Percentiles rank a stretch among this genome's conserved stretches.
Conservation (phyloP, 306 rosid genomes). For the Corylus americana region DNA sequence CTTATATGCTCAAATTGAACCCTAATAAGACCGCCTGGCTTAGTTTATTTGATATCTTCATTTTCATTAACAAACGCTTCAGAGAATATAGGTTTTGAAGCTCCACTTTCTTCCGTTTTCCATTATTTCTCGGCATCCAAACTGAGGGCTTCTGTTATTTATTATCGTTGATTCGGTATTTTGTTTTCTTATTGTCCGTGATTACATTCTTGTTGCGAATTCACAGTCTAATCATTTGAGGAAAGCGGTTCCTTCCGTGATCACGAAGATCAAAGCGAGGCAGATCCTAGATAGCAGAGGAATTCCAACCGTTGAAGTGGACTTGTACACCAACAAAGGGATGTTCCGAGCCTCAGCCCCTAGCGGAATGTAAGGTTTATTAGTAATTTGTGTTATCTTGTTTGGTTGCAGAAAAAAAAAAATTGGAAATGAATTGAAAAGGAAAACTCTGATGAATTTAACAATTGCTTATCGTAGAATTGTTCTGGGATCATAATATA, state of each 20-base stretch:
- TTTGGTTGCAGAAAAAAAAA: constrained; percentile 3
- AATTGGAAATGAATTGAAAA: background rate
- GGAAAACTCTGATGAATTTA: background rate
- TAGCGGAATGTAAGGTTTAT: constrained; percentile 61
- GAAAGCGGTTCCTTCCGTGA: constrained; percentile 70
- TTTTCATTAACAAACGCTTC: background rate
- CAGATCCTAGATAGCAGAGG: constrained; percentile 99
- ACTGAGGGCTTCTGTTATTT: background rate
- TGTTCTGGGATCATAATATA: background rate
- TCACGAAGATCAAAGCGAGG: constrained; percentile 79
- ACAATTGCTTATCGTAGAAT: background rate
- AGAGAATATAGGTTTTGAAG: background rate
- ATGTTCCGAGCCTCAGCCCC: constrained; percentile 87
- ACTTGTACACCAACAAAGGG: constrained; percentile 77
- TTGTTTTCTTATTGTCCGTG: background rate
- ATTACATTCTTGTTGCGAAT: background rate
- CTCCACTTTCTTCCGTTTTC: background rate
- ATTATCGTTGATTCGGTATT: background rate
- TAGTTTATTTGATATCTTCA: background rate
- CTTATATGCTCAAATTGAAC: background rate
- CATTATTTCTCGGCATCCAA: background rate
- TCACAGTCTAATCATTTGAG: constrained; percentile 77
- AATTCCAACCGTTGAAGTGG: constrained; percentile 93
- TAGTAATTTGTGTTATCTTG: background rate
- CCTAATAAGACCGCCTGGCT: background rate